Evolutionary conservation across 768 basidiomycete genomes (phyloP), one percentile per base, ranked within the genome.

Genomic region (Hortiboletus campestris): DNA sequence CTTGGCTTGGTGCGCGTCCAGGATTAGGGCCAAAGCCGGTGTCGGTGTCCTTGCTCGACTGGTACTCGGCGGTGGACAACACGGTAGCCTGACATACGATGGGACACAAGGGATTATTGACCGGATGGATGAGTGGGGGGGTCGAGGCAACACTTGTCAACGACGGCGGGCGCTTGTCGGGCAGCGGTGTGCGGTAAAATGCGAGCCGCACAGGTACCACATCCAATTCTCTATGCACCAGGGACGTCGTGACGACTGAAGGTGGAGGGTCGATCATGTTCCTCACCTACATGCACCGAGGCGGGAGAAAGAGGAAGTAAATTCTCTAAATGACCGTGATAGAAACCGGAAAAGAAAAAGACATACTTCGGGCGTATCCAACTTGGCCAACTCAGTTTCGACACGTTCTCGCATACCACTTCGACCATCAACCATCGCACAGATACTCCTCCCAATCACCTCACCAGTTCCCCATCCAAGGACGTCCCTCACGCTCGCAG

Each of bases 391-490:
- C 43, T 68, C 69, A 17, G 73, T 57, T 53, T 68, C 67, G 8
- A 71, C 60, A 45, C 32, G 49, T 42, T 67, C 60, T 46, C 60
- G 62, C 17, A 63, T 40, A 31, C 56, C 51, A 34, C 34, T 38
- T 34, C 57, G 58, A 46, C 48, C 56, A 46, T 67, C 68, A 13
- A 79, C 60, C 46, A 83, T 68, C 34, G 73, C 72, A 59, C 65
- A 71, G 4, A 85, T 56, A 19, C 67, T 70, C 59, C 74, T 70
- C 7, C 87, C 85, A 20, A 84, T 69, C 12, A 85, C 62, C 49
- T 86, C 85, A 11, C 74, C 74, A 5, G 73, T 68, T 38, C 74
- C 72, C 80, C 82, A 87, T 10, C 86, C 90, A 4, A 93, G 79
- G 12, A 94, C 75, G 63, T 88, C 84, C 58, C 76, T 69, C 48